A percentile compares a stretch with the other conserved stretches of the same genome.
Evolutionary conservation across 225 moss, liverwort and hornwort genomes (phyloP).

Genomic region (Marchantia polymorpha): DNA sequence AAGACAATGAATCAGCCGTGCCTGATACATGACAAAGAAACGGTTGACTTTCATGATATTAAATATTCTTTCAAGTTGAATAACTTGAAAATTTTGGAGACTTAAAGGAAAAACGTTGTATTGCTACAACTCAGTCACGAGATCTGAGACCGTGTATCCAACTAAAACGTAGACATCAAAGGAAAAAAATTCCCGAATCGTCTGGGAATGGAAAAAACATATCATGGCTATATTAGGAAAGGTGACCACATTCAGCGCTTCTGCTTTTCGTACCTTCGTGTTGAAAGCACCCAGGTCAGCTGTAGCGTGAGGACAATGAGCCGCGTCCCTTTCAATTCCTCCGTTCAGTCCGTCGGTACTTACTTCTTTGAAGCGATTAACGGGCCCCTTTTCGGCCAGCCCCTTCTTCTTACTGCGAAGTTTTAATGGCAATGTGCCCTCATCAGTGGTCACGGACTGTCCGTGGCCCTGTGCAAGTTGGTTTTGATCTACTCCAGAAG

Average conservation of each 20-base stretch:
- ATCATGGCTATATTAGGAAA: not conserved
- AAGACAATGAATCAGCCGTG: constrained; percentile 89
- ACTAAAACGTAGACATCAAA: not conserved
- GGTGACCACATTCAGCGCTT: not conserved
- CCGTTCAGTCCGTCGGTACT: constrained; percentile 16
- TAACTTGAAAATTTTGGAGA: not conserved
- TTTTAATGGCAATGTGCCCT: constrained; percentile 74
- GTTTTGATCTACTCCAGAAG: constrained; percentile 49
- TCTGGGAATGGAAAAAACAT: not conserved
- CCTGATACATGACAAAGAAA: constrained; percentile 47
- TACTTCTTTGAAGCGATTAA: constrained; percentile 32
- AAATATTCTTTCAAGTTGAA: not conserved
- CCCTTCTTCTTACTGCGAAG: constrained; percentile 94
- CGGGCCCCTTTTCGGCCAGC: constrained; percentile 56
- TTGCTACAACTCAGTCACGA: not conserved
- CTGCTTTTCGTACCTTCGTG: constrained; percentile 54
- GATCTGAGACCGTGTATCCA: not conserved
- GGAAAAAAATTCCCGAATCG: not conserved
- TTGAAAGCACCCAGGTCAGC: constrained; percentile 73
- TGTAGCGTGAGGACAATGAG: constrained; percentile 75
- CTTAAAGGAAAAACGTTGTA: not conserved
- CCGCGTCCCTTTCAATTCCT: constrained; percentile 51
- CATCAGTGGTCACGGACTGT: constrained; percentile 54
- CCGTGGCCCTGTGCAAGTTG: constrained; percentile 43
- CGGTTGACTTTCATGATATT: not conserved